These are phyloP conservation scores for Rhizopus arrhizus DNA, from an alignment of 371 early-diverging fungal species.

Conservation along the genomic window DNA sequence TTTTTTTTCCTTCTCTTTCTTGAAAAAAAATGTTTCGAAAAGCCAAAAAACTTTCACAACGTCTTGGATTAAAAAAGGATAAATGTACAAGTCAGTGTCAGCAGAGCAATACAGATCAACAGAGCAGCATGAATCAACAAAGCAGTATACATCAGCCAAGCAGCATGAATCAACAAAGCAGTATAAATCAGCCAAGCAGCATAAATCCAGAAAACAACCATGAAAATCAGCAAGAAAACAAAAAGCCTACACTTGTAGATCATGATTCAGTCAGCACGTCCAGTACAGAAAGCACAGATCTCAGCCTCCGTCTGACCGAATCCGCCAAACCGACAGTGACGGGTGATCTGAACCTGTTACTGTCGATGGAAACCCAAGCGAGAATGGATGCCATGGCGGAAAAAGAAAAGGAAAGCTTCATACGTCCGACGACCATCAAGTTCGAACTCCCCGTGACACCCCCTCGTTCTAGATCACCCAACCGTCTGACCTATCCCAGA, in stretches of 20 bases:
- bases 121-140: not conserved
- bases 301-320: no score
- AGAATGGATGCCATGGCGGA: conserved; percentile 25
- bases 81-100: not conserved
- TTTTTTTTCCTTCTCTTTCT: not conserved
- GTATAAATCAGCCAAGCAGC: not conserved
- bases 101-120: not conserved
- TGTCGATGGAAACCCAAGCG: conserved; percentile 29
- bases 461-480: conserved; percentile 14
- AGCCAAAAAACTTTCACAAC: conserved; percentile 3
- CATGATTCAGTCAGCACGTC: no score
- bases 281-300: no score
- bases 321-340: not conserved
- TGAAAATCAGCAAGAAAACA: not conserved
- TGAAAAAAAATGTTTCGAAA: conserved; percentile 4
- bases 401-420: conserved; percentile 1
- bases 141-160: not conserved
- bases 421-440: conserved; percentile 26
- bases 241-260: no score
- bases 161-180: not conserved
- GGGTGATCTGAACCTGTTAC: conserved; percentile 20
- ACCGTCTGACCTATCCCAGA: conserved; percentile 24
- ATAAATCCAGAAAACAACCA: not conserved
- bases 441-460: conserved; percentile 38
- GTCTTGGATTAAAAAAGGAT: conserved; percentile 4